These are phyloP conservation scores for Lactifluus pinguis DNA, from an alignment of 768 basidiomycete genomes.

Conservation along the genomic window DNA sequence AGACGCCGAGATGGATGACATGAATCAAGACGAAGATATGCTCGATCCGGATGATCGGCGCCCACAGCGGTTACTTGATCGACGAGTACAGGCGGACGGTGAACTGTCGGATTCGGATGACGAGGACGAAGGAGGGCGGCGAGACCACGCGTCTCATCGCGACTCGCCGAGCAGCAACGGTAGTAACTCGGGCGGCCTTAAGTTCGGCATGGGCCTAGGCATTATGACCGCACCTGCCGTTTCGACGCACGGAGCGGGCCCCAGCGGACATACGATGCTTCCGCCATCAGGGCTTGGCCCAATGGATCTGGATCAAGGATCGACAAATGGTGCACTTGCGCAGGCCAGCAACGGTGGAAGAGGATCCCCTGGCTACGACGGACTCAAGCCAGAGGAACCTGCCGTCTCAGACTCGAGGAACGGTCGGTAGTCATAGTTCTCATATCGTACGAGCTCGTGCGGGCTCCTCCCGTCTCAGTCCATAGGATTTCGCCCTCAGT, in stretches of 20 bases:
- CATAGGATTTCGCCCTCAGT: neutral
- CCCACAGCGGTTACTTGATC: conserved; percentile 69
- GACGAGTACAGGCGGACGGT: conserved; percentile 71
- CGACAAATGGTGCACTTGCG: conserved; percentile 1
- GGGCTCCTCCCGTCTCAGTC: neutral
- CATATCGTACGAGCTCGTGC: neutral
- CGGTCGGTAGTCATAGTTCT: conserved; percentile 8
- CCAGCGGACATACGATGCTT: conserved; percentile 34
- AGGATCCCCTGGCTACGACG: conserved; percentile 8
- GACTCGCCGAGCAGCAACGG: conserved; percentile 30
- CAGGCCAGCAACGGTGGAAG: conserved; percentile 1
- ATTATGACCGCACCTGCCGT: conserved; percentile 57
- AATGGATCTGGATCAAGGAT: conserved; percentile 15
- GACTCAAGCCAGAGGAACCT: conserved; percentile 12
- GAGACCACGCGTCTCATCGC: conserved; percentile 51
- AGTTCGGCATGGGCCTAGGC: conserved; percentile 57
- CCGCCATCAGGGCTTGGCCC: conserved; percentile 11
- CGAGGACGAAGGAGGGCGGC: conserved; percentile 83
- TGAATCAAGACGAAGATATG: conserved; percentile 74
- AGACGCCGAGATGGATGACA: conserved; percentile 77
- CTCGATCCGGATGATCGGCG: conserved; percentile 69
- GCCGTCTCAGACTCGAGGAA: conserved; percentile 19
- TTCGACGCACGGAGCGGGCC: conserved; percentile 63
- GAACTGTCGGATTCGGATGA: conserved; percentile 97
- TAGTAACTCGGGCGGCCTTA: conserved; percentile 32